Percentiles rank a stretch among this genome's conserved stretches.
phyloP scores from a whole-genome alignment of 768 basidiomycete species.

The Scleroderma bovista region DNA sequence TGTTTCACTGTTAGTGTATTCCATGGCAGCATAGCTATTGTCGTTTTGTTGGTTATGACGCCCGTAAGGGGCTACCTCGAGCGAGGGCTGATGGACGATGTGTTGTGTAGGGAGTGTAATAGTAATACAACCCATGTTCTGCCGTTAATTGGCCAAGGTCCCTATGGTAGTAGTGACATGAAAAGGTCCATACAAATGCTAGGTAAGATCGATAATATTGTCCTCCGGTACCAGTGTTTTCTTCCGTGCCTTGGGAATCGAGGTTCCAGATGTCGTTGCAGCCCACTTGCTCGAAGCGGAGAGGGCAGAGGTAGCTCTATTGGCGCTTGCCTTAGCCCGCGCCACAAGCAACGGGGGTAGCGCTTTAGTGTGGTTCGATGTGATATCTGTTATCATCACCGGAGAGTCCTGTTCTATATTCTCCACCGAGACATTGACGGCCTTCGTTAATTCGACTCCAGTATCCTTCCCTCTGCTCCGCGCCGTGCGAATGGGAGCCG shows the following conservation, averaged over 20 bases:
- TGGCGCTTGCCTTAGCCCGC: constrained; percentile 9
- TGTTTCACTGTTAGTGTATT: no score
- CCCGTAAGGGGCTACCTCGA: no score
- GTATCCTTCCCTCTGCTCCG: neutral
- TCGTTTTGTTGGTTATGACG: no score
- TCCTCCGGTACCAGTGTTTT: neutral
- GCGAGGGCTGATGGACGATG: no score
- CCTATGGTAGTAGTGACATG: no score
- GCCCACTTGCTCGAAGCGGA: neutral
- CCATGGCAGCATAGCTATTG: no score
- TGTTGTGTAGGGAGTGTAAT: no score
- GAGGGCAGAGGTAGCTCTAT: neutral
- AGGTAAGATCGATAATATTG: constrained; percentile 41
- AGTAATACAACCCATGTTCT: no score
- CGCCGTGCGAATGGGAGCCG: neutral
- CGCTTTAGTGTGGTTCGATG: no score
- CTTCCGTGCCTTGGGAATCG: neutral
- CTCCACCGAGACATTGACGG: neutral
- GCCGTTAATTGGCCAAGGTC: no score
- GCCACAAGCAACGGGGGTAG: constrained; percentile 18
- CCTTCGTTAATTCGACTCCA: neutral
- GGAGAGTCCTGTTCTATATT: neutral
- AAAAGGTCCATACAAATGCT: constrained; percentile 2
- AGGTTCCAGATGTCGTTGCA: no score
- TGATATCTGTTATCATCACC: neutral